Evolutionary conservation across 2,329 filamentous ascomycete species (phyloP), one percentile per base, ranked within the genome.

Genomic region (Dactylellina drechsleri): DNA sequence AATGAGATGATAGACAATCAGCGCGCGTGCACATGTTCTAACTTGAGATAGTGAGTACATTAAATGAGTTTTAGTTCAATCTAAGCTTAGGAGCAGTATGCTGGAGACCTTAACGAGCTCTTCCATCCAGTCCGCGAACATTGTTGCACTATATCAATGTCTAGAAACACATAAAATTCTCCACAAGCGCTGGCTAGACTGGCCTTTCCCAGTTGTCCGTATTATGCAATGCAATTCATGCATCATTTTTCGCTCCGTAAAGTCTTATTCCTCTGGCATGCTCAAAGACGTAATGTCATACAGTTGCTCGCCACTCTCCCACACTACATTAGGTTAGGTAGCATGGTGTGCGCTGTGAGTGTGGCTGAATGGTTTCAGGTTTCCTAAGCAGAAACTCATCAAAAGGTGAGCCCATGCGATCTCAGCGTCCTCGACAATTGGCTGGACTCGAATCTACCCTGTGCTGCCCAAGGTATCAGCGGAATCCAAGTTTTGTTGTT

Each of bases 231-330:
- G 15, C 31, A 16, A n/a, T 31, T 26, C 47, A 61, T 66, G 49
- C 62, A 50, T 40, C 53, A 59, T 66, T 43, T 47, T 58, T 58
- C 52, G 47, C 28, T 18, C 43, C 40, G 53, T 40, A 12, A 20
- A 16, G 26, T n/a, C 36, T 49, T 56, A 57, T 67, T 31, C 10
- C 23, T 31, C 53, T 10, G 31, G 43, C 20, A 53, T 18, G 56
- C 20, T 40, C 26, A 45, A 41, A 61, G 70, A 62, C 62, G 57
- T 61, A 66, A 74, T 61, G 61, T 61, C 60, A 26, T 54, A 56
- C 54, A 57, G 47, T 59, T 66, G 16, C 67, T 40, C 47, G 41
- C 57, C 57, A 66, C 45, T 59, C 16, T 31, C 13, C 43, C 40
- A 47, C 26, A 56, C 41, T 54, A 47, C 28, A 50, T 56, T 66